A percentile compares a stretch with the other conserved stretches of the same genome.
phyloP scores from a whole-genome alignment of 768 basidiomycete genomes.

The Agrocybe praecox region DNA sequence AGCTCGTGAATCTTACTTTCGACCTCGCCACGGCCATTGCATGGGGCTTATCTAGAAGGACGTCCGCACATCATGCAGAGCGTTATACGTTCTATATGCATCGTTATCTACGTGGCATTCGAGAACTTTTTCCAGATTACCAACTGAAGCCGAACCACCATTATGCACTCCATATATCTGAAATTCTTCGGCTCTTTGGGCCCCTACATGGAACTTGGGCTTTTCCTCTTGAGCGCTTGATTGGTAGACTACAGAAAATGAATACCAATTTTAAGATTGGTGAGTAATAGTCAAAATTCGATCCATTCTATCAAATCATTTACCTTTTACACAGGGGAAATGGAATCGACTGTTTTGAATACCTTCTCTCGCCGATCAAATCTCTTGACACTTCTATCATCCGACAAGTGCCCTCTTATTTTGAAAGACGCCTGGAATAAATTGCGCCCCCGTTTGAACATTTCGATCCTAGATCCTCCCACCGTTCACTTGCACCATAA shows the following conservation, averaged over 20 bases:
- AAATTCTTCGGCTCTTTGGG: slow-evolving; percentile 37
- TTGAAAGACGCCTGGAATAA: too few species aligned
- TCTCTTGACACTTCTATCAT: background rate
- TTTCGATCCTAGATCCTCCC: too few species aligned
- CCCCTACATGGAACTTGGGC: background rate
- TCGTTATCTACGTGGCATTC: too few species aligned
- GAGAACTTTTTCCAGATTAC: background rate
- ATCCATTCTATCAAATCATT: too few species aligned
- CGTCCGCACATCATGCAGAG: too few species aligned
- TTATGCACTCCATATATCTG: slow-evolving; percentile 21
- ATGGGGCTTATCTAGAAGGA: slow-evolving; percentile 5
- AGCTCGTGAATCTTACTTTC: slow-evolving; percentile 13
- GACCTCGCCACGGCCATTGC: slow-evolving; percentile 16
- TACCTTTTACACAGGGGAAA: background rate
- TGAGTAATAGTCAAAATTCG: background rate
- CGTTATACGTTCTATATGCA: too few species aligned
- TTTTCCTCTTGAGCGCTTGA: background rate
- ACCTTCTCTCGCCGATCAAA: background rate
- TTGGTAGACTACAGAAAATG: background rate
- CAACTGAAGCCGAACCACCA: slow-evolving; percentile 10
- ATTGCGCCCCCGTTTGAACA: too few species aligned
- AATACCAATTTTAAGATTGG: background rate
- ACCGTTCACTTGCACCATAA: too few species aligned
- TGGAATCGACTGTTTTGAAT: background rate
- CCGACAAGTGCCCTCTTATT: too few species aligned